These are phyloP conservation scores for Leccinum subtestaceum DNA, from an alignment of 768 basidiomycete genomes.

Conservation along the genomic window DNA sequence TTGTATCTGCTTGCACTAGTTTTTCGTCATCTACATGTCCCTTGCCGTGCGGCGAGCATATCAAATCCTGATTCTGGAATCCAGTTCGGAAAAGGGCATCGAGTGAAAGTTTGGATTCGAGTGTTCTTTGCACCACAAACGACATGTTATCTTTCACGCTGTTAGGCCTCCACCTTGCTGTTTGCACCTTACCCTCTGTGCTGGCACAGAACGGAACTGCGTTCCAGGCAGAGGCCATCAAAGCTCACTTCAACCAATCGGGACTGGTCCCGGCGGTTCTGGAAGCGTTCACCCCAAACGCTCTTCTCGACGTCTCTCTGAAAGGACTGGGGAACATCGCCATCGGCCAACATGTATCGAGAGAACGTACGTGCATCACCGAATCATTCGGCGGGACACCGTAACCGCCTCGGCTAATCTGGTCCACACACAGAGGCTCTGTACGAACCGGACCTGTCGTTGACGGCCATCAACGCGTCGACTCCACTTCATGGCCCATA, in stretches of 20 bases:
- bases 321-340: constrained; percentile 45
- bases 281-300: constrained; percentile 56
- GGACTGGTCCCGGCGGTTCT: constrained; percentile 63
- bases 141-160: constrained; percentile 18
- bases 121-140: background rate
- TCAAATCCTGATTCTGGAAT: constrained; percentile 24
- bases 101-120: background rate
- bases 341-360: constrained; percentile 57
- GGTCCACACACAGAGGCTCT: constrained; percentile 47
- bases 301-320: constrained; percentile 53
- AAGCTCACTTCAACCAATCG: constrained; percentile 66
- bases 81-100: background rate
- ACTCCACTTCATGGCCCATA: constrained; percentile 46
- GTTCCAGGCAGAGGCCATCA: constrained; percentile 53
- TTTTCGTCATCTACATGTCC: constrained; percentile 17
- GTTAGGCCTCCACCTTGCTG: constrained; percentile 29
- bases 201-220: constrained; percentile 45
- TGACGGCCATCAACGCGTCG: constrained; percentile 50
- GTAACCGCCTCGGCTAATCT: background rate
- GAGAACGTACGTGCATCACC: constrained; percentile 47
- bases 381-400: background rate
- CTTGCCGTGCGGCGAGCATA: constrained; percentile 13
- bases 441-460: constrained; percentile 49
- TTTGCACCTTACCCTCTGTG: constrained; percentile 38
- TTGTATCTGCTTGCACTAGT: constrained; percentile 32